These are phyloP conservation scores for Scheffersomyces illinoinensis DNA, from an alignment of 1,139 yeast genomes.

Conservation along the genomic window DNA sequence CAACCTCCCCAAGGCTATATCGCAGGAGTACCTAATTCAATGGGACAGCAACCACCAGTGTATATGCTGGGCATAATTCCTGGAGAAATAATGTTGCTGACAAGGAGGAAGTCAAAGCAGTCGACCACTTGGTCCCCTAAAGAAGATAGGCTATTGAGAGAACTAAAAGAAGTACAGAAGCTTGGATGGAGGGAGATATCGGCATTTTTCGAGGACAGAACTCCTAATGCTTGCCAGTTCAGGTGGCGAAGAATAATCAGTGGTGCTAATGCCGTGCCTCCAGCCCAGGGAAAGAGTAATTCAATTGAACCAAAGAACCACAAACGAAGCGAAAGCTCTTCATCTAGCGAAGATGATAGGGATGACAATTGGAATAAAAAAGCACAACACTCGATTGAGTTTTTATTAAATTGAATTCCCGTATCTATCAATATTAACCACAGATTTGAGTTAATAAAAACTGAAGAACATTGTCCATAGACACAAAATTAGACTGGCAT, in stretches of 20 bases:
- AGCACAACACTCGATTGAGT: slow-evolving; percentile 29
- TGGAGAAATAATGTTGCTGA: neutral
- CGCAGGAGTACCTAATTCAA: neutral
- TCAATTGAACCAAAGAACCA: neutral
- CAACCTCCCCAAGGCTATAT: neutral
- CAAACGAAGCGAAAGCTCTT: neutral
- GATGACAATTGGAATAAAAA: slow-evolving; percentile 17
- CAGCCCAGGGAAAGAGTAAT: neutral
- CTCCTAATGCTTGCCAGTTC: slow-evolving; percentile 51
- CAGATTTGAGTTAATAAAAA: neutral
- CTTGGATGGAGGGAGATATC: slow-evolving; percentile 50
- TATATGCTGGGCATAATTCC: neutral
- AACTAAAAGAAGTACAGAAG: slow-evolving; percentile 41
- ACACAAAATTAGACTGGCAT: neutral
- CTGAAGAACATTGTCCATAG: neutral
- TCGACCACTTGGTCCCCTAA: slow-evolving; percentile 42
- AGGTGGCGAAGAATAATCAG: slow-evolving; percentile 47
- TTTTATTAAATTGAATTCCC: slow-evolving; percentile 19
- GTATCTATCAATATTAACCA: neutral
- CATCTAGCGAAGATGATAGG: neutral
- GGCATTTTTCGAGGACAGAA: slow-evolving; percentile 42
- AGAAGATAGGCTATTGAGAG: slow-evolving; percentile 38
- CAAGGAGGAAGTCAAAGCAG: slow-evolving; percentile 28
- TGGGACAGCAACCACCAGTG: neutral
- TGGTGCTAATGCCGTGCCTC: slow-evolving; percentile 19